Conservation (phyloP, 2,329 filamentous ascomycete genomes). For the Aspergillus spinulosporus region DNA sequence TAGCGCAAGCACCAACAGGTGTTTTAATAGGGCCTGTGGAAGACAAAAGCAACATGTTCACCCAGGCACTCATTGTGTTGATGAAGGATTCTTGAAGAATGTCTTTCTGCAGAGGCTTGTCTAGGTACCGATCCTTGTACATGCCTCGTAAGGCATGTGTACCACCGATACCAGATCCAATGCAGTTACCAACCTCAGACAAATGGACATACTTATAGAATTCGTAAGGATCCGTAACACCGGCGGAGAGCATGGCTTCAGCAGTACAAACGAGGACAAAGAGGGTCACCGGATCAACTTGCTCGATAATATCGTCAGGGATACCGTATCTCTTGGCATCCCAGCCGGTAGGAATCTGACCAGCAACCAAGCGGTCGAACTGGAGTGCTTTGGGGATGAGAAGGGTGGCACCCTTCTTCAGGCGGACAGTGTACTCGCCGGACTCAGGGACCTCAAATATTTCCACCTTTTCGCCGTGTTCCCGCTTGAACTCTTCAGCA, state of each 20-base stretch:
- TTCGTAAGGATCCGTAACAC: conserved; percentile 98
- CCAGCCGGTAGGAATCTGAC: conserved; percentile 96
- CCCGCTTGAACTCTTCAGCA: conserved; percentile 92
- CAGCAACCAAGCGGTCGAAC: conserved; percentile 95
- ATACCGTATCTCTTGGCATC: conserved; percentile 94
- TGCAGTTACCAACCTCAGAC: conserved; percentile 95
- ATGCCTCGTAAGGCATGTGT: conserved; percentile 88
- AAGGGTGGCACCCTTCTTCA: conserved; percentile 93
- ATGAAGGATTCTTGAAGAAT: conserved; percentile 99
- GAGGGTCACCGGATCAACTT: conserved; percentile 94
- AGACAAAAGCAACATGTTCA: conserved; percentile 97
- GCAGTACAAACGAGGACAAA: conserved; percentile 93
- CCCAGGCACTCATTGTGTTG: conserved; percentile 99
- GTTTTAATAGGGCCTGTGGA: conserved; percentile 99
- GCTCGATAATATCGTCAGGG: conserved; percentile 94
- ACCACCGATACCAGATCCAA: conserved; percentile 98
- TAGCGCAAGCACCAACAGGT: conserved; percentile 94
- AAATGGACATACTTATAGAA: conserved; percentile 99
- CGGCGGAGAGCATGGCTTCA: conserved; percentile 84
- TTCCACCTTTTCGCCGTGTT: conserved; percentile 97
- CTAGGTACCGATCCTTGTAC: conserved; percentile 96
- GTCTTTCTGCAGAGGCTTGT: conserved; percentile 97
- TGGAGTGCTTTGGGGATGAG: conserved; percentile 96
- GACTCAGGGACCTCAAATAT: conserved; percentile 93
- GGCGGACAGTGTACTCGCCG: conserved; percentile 88